Evolutionary conservation across 768 basidiomycete genomes (phyloP).

Genomic region (Pholiota microspora): DNA sequence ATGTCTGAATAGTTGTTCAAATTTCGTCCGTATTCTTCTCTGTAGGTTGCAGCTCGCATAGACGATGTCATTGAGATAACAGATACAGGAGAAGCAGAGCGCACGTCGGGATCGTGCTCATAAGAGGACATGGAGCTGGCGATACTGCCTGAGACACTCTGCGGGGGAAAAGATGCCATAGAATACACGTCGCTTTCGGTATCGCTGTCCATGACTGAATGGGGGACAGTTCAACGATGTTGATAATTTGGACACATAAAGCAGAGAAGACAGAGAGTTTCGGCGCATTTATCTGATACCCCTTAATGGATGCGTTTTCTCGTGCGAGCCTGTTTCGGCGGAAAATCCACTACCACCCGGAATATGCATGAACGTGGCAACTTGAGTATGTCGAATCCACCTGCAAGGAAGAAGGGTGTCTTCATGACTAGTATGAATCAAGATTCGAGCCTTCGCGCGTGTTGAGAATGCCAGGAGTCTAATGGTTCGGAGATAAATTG

Average conservation of each 20-base stretch:
- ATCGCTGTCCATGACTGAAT: slow-evolving; percentile 33
- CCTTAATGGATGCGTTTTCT: slow-evolving; percentile 7
- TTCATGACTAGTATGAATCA: not conserved
- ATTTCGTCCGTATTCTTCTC: slow-evolving; percentile 64
- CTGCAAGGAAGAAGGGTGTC: not conserved
- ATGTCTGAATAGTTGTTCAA: slow-evolving; percentile 80
- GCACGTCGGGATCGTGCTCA: slow-evolving; percentile 48
- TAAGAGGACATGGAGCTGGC: slow-evolving; percentile 55
- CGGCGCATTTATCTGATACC: slow-evolving; percentile 9
- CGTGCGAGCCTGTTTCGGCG: slow-evolving; percentile 24
- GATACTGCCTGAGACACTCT: slow-evolving; percentile 35
- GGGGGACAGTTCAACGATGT: not conserved
- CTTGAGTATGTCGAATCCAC: not conserved
- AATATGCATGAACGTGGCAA: slow-evolving; percentile 16
- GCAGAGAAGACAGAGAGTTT: slow-evolving; percentile 1
- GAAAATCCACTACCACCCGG: slow-evolving; percentile 19
- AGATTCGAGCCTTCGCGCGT: not conserved
- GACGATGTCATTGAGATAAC: slow-evolving; percentile 69
- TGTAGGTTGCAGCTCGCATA: slow-evolving; percentile 54
- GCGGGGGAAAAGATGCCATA: slow-evolving; percentile 36
- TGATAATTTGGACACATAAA: not conserved
- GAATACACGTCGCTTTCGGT: slow-evolving; percentile 48
- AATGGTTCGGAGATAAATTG: not conserved
- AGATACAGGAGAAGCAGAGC: slow-evolving; percentile 64
- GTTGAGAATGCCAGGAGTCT: not conserved